Evolutionary conservation across 2,329 filamentous ascomycete species (phyloP).

Genomic region (Emericellopsis atlantica): DNA sequence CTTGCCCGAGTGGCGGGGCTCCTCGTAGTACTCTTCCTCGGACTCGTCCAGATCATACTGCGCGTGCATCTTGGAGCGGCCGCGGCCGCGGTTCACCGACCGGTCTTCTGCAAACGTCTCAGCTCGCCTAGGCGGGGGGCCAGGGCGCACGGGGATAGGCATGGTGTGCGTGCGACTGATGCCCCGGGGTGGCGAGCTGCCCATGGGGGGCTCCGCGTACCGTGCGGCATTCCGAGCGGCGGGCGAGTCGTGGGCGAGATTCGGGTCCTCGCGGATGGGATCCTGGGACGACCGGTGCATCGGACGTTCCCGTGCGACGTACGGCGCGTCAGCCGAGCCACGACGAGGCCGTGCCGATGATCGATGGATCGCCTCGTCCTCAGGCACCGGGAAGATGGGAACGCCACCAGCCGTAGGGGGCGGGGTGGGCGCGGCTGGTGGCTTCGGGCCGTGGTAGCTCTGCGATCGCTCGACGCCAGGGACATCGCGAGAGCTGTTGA

Average conservation of each 20-base stretch:
- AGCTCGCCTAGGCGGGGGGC: conserved; percentile 15
- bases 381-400: conserved; percentile 3
- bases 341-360: conserved; percentile 19
- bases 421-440: conserved; percentile 21
- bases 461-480: background rate
- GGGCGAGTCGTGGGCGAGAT: conserved; percentile 15
- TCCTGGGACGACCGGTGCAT: conserved; percentile 18
- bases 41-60: conserved; percentile 21
- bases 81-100: conserved; percentile 19
- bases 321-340: conserved; percentile 15
- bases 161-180: conserved; percentile 19
- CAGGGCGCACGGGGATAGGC: conserved; percentile 13
- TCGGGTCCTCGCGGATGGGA: conserved; percentile 13
- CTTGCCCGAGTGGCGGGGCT: conserved; percentile 14
- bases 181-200: conserved; percentile 19
- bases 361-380: conserved; percentile 18
- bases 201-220: conserved; percentile 10
- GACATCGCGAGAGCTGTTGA: conserved; percentile 7
- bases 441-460: conserved; percentile 6
- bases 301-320: conserved; percentile 12
- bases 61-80: conserved; percentile 21
- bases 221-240: conserved; percentile 7
- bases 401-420: conserved; percentile 10
- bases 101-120: conserved; percentile 18
- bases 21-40: conserved; percentile 17